Percentiles rank a stretch among this genome's conserved stretches.
These are phyloP conservation scores for Remersonia thermophila DNA, from an alignment of 2,329 filamentous ascomycete species.

Conservation along the genomic window DNA sequence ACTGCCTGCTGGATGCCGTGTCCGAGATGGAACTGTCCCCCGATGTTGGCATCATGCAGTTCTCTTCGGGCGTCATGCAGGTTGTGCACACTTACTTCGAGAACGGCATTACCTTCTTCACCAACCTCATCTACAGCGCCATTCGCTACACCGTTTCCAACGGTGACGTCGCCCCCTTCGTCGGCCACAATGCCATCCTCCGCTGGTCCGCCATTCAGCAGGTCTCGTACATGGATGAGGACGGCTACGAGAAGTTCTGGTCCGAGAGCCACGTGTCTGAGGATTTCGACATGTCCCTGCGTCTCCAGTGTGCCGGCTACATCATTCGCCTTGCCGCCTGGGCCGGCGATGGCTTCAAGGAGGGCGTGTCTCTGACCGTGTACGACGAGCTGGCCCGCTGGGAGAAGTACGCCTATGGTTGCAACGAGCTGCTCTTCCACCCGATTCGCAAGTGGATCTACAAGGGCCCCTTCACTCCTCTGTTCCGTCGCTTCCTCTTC, in stretches of 20 bases:
- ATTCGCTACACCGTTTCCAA: constrained; percentile 68
- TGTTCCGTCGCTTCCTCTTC: constrained; percentile 62
- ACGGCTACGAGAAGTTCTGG: constrained; percentile 70
- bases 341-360: constrained; percentile 66
- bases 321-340: constrained; percentile 62
- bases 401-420: constrained; percentile 81
- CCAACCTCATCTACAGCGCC: constrained; percentile 62
- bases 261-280: constrained; percentile 70
- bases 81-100: constrained; percentile 63
- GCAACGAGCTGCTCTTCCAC: constrained; percentile 72
- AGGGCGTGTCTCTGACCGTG: constrained; percentile 72
- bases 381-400: constrained; percentile 76
- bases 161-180: constrained; percentile 66
- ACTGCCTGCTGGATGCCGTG: constrained; percentile 67
- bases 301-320: constrained; percentile 60
- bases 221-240: constrained; percentile 56
- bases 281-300: constrained; percentile 72
- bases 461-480: constrained; percentile 63
- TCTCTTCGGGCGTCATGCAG: constrained; percentile 68
- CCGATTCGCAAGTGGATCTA: constrained; percentile 62
- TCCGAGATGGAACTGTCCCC: constrained; percentile 73
- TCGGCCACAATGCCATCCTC: constrained; percentile 68
- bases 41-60: constrained; percentile 68
- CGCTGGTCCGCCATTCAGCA: constrained; percentile 66
- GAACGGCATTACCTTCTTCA: constrained; percentile 59